Conservation (phyloP, 139 green algal genomes). For the Chara braunii region DNA sequence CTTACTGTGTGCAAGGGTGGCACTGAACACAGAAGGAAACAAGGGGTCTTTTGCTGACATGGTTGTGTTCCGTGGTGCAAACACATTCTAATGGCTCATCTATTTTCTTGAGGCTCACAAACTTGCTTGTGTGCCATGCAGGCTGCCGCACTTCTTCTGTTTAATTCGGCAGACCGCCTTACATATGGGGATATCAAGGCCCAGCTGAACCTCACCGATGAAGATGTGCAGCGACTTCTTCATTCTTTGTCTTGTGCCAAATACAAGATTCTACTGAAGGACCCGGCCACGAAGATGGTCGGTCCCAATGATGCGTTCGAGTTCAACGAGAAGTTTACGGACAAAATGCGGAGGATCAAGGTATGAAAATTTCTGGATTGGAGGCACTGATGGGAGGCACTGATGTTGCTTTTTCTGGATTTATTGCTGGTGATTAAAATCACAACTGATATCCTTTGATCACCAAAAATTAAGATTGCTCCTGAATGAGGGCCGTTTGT, state of each 20-base stretch:
- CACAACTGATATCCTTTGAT: too few species aligned
- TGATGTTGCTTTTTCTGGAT: too few species aligned
- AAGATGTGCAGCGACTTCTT: conserved; percentile 78
- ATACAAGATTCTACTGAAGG: conserved; percentile 82
- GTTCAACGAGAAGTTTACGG: conserved; percentile 80
- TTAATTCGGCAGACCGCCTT: conserved; percentile 73
- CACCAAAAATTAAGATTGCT: too few species aligned
- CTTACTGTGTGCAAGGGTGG: too few species aligned
- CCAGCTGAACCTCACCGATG: conserved; percentile 70
- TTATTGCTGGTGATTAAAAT: too few species aligned
- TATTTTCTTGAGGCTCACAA: too few species aligned
- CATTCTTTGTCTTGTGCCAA: conserved; percentile 82
- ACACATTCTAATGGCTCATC: too few species aligned
- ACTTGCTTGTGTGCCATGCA: conserved; percentile 50
- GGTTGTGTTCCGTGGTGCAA: too few species aligned
- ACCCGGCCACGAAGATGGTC: conserved; percentile 52
- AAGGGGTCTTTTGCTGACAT: too few species aligned
- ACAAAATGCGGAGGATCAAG: conserved; percentile 84
- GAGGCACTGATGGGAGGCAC: too few species aligned
- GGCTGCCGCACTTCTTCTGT: conserved; percentile 75
- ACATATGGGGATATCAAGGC: conserved; percentile 70
- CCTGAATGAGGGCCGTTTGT: too few species aligned
- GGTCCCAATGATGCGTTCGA: conserved; percentile 82
- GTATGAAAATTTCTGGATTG: conserved; percentile 46
- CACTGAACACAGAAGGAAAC: too few species aligned